phyloP scores from a whole-genome alignment of 768 basidiomycete species.

The Mycena rebaudengoi region DNA sequence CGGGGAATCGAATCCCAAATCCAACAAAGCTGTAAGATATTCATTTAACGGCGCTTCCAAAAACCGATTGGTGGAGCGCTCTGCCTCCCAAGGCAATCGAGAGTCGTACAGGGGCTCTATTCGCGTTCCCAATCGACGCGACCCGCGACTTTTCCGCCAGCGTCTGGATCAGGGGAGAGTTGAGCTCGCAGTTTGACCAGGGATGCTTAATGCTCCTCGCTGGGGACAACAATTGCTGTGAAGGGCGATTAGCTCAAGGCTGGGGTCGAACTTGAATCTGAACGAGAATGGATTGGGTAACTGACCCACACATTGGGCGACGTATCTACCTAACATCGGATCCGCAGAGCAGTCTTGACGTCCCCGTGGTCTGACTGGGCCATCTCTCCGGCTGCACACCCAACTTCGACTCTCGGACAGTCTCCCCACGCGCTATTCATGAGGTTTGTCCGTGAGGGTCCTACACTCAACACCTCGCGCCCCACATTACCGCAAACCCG shows the following conservation, averaged over 20 bases:
- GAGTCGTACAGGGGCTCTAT: slow-evolving; percentile 19
- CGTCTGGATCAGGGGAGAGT: slow-evolving; percentile 19
- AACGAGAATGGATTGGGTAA: slow-evolving; percentile 14
- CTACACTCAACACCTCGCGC: slow-evolving; percentile 12
- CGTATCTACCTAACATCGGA: background rate
- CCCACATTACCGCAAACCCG: background rate
- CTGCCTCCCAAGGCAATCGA: slow-evolving; percentile 18
- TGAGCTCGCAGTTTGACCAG: slow-evolving; percentile 21
- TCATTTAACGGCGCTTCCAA: slow-evolving; percentile 3
- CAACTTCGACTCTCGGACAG: slow-evolving; percentile 13
- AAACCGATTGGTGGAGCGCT: slow-evolving; percentile 23
- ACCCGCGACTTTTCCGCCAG: slow-evolving; percentile 22
- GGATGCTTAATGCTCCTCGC: slow-evolving; percentile 26
- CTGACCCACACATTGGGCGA: too few species aligned
- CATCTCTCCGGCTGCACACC: slow-evolving; percentile 15
- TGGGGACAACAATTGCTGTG: background rate
- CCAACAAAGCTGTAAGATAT: too few species aligned
- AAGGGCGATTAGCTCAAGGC: slow-evolving; percentile 22
- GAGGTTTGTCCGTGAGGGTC: slow-evolving; percentile 20
- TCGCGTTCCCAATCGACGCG: slow-evolving; percentile 14
- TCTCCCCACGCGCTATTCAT: slow-evolving; percentile 15
- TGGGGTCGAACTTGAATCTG: slow-evolving; percentile 20
- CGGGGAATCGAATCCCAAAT: too few species aligned
- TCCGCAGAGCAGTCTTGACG: slow-evolving; percentile 11
- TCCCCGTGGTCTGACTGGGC: slow-evolving; percentile 26